Percentiles rank a stretch among this genome's conserved stretches.
Conservation (phyloP, 257 asterid species). For the Fraxinus americana region DNA sequence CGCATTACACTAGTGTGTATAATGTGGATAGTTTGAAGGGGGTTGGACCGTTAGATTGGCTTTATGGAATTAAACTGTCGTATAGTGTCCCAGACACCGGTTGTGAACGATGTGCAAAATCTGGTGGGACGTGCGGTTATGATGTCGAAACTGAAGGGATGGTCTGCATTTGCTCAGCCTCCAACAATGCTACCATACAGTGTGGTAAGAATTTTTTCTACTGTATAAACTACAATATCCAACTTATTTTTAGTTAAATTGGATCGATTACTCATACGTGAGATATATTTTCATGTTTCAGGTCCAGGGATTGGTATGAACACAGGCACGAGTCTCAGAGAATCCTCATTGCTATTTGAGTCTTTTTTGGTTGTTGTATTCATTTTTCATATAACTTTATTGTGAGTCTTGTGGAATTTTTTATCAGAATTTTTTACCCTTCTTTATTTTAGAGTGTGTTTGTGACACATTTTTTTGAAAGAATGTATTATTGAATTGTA, state of each 20-base stretch:
- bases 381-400: not conserved
- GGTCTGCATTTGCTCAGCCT: slow-evolving; percentile 65
- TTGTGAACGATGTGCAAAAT: slow-evolving; percentile 59
- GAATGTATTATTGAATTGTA: no score
- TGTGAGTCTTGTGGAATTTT: not conserved
- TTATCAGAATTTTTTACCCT: not conserved
- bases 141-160: slow-evolving; percentile 80
- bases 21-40: slow-evolving; percentile 62
- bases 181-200: slow-evolving; percentile 61
- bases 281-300: slow-evolving; percentile 11
- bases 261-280: not conserved
- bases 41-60: slow-evolving; percentile 81
- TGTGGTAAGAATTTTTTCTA: slow-evolving; percentile 49
- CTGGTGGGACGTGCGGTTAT: slow-evolving; percentile 84
- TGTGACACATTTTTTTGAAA: no score
- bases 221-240: not conserved
- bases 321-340: slow-evolving; percentile 27
- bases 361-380: not conserved
- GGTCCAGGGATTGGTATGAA: slow-evolving; percentile 37
- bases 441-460: no score
- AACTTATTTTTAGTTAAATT: not conserved
- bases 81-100: slow-evolving; percentile 69
- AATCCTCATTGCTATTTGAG: not conserved
- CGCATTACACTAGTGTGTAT: slow-evolving; percentile 82
- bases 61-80: slow-evolving; percentile 69